These are phyloP conservation scores for Phytopythium oedochilum DNA, from an alignment of 352 stramenopile species.

Conservation along the genomic window DNA sequence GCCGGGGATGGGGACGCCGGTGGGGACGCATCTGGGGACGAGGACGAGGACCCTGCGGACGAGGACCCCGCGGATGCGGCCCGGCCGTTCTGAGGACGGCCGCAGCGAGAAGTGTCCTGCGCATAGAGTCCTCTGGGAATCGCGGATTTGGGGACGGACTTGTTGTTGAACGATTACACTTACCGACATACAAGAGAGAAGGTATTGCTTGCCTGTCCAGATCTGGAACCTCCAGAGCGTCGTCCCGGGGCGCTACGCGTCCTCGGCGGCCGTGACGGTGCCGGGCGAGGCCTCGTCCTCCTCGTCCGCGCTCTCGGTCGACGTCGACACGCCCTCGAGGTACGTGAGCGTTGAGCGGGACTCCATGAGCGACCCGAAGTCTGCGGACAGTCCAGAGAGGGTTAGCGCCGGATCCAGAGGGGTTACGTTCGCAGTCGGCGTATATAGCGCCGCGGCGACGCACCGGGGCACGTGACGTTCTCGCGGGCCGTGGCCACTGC, in stretches of 20 bases:
- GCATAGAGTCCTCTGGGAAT: too few species aligned
- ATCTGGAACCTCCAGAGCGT: background rate
- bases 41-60: background rate
- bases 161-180: background rate
- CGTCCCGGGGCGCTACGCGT: background rate
- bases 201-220: too few species aligned
- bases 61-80: background rate
- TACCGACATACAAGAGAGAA: too few species aligned
- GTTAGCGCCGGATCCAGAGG: background rate
- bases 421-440: background rate
- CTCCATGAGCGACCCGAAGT: conserved; percentile 59
- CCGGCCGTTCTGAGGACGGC: too few species aligned
- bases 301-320: background rate
- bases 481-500: conserved; percentile 25
- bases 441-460: background rate
- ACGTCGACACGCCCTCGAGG: conserved; percentile 25
- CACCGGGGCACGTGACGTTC: conserved; percentile 50
- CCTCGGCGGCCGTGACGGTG: conserved; percentile 24
- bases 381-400: conserved; percentile 9
- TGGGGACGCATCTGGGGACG: background rate
- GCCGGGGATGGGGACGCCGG: background rate
- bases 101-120: too few species aligned
- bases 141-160: too few species aligned
- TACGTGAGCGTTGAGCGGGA: conserved; percentile 48
- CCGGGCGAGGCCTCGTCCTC: conserved; percentile 13